Conservation (phyloP, 2,329 filamentous ascomycete species). For the Gnomoniopsis sp. region DNA sequence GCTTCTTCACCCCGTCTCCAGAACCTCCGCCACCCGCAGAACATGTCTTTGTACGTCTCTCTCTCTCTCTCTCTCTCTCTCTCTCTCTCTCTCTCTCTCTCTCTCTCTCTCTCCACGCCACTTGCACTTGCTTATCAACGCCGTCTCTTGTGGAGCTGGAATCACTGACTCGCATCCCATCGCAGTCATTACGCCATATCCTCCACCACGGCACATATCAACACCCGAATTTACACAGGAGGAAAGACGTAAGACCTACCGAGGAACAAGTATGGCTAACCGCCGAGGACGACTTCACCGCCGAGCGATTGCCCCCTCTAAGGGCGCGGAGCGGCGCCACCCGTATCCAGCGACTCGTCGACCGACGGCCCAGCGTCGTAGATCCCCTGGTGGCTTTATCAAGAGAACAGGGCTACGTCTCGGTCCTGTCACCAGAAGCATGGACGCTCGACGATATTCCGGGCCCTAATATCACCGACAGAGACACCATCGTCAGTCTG, state of each 20-base stretch:
- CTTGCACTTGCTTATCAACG: not conserved
- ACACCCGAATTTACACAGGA: constrained; percentile 74
- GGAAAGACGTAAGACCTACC: constrained; percentile 62
- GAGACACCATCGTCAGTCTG: constrained; percentile 76
- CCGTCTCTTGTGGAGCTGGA: not conserved
- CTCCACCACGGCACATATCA: constrained; percentile 85
- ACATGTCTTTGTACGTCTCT: constrained; percentile 49
- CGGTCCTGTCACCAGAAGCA: constrained; percentile 65
- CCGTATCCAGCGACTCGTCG: constrained; percentile 76
- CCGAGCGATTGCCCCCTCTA: constrained; percentile 51
- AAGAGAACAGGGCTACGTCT: constrained; percentile 63
- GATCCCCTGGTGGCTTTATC: constrained; percentile 75
- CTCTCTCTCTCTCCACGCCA: no score
- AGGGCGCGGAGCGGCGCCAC: constrained; percentile 61
- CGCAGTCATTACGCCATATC: constrained; percentile 73
- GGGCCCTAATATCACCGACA: constrained; percentile 81
- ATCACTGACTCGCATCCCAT: not conserved
- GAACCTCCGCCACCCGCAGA: constrained; percentile 47
- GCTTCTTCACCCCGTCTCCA: constrained; percentile 32
- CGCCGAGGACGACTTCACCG: constrained; percentile 53
- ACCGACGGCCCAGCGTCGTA: constrained; percentile 72
- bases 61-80: no score
- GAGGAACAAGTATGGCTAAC: constrained; percentile 59
- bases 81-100: no score
- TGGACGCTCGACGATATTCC: constrained; percentile 80